Base-by-base conservation (phyloP, 148 eudicot genomes). In the Diospyros kaki region DNA sequence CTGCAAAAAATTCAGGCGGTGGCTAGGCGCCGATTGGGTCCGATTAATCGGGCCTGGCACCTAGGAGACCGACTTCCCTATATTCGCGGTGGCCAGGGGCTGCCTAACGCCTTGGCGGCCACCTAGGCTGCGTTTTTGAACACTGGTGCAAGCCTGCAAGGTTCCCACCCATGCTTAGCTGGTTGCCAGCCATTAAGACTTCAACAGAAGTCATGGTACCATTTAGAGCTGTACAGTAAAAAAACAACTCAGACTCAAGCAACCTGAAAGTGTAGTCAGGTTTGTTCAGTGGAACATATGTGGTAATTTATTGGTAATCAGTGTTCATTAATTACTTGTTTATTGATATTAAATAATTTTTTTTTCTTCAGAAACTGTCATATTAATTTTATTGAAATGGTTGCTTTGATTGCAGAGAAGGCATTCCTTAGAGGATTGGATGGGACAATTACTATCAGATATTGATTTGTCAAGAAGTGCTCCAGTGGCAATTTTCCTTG, bases 391-490 rank as follows among this genome's bases (percentile, higher is more conserved):
- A 44, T 48, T 73, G 18, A 72, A 75, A 77, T 71, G 82, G 72
- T 82, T 76, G 40, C 60, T 73, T 58, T 74, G 53, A 67, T 72
- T 82, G 73, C 97, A 95, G 99, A 82, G 99, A 78, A 86, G 96
- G 74, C 76, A 74, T 72, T 79, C 88, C 64, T 84, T 95, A 79
- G 99, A 95, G 80, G 89, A 78, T 71, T 95, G 99, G 99, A 84
- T 92, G 87, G 82, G 86, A 76, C 89, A 84, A 73, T 75, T 95
- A 67, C 83, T 95, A 73, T 86, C 93, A 18, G 96, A 89, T 78
- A 90, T 95, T 75, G 90, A 88, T 74, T 69, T 92, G 69, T 92
- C 99, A 72, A 86, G 99, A 78, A 90, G 91, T 85, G 86, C 86
- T 71, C 89, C 82, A 67, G 91, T 90, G 73, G 99, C 99, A 68